These are phyloP conservation scores for Aspergillus coremiiformis DNA, from an alignment of 495 filamentous ascomycete species.

Conservation along the genomic window DNA sequence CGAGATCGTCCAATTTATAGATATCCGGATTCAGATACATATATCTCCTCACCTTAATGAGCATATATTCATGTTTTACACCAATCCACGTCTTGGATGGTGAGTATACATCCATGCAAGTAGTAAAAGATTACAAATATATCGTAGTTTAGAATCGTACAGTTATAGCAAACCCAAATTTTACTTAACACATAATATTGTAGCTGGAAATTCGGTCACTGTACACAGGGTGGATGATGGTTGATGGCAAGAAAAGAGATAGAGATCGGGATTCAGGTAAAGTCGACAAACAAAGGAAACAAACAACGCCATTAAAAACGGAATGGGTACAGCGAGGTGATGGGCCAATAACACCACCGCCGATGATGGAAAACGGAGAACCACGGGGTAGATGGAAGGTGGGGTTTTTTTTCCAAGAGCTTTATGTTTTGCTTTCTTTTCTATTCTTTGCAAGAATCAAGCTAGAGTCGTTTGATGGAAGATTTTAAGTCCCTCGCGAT, in stretches of 20 bases:
- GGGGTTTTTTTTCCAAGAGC: conserved; percentile 1
- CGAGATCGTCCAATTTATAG: too few relatives aligned
- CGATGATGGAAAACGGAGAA: not conserved
- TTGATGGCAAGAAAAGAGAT: not conserved
- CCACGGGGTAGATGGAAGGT: not conserved
- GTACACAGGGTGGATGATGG: not conserved
- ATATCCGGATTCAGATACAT: too few relatives aligned
- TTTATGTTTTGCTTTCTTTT: conserved; percentile 11
- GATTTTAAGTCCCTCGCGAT: not conserved
- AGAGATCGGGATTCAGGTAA: not conserved
- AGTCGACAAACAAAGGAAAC: not conserved
- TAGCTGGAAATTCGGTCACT: not conserved
- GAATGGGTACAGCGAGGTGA: not conserved
- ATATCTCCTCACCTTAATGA: too few relatives aligned
- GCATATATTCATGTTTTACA: too few relatives aligned
- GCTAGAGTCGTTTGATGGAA: not conserved
- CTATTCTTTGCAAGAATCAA: not conserved
- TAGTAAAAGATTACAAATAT: too few relatives aligned
- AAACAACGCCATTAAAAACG: not conserved
- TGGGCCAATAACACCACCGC: not conserved
- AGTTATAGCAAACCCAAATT: not conserved
- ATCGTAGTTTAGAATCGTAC: not conserved
- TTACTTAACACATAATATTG: not conserved
- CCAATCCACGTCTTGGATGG: too few relatives aligned
- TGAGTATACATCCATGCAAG: too few relatives aligned